A percentile compares a stretch with the other conserved stretches of the same genome.
phyloP scores from a whole-genome alignment of 2,329 filamentous ascomycete genomes.

The Claviceps africana region DNA sequence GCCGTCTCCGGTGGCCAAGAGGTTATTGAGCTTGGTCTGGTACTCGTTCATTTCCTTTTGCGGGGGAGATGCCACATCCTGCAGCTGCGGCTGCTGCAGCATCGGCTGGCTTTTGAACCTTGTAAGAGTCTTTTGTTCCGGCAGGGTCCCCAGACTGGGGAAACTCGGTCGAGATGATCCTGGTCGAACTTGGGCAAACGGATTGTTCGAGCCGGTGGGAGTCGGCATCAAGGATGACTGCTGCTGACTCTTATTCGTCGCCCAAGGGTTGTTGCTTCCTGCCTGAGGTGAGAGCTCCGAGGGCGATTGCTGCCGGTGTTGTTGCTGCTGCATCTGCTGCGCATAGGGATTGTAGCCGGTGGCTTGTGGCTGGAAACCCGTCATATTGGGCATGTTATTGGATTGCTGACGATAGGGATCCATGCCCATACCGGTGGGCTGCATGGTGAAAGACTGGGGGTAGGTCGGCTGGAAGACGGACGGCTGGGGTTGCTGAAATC shows the following conservation, averaged over 20 bases:
- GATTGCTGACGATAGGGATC: conserved; percentile 50
- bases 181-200: conserved; percentile 69
- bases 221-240: conserved; percentile 57
- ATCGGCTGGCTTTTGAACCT: conserved; percentile 37
- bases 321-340: conserved; percentile 28
- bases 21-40: conserved; percentile 66
- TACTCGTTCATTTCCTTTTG: conserved; percentile 47
- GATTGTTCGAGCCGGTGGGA: conserved; percentile 93
- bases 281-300: conserved; percentile 53
- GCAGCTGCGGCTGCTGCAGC: conserved; percentile 30
- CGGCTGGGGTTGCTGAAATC: conserved; percentile 31
- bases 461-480: conserved; percentile 46
- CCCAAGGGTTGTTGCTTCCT: conserved; percentile 93
- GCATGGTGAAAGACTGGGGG: conserved; percentile 51
- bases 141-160: conserved; percentile 59
- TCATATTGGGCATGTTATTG: conserved; percentile 16
- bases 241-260: conserved; percentile 44
- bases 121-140: conserved; percentile 69
- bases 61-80: conserved; percentile 21
- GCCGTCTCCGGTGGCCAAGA: conserved; percentile 77
- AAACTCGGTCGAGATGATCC: conserved; percentile 41
- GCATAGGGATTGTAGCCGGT: conserved; percentile 42
- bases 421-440: conserved; percentile 47
- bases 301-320: conserved; percentile 15
- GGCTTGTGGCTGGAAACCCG: conserved; percentile 35